Evolutionary conservation across 2,329 filamentous ascomycete species (phyloP), one percentile per base, ranked within the genome.

Genomic region (Penicillium sclerotiorum): DNA sequence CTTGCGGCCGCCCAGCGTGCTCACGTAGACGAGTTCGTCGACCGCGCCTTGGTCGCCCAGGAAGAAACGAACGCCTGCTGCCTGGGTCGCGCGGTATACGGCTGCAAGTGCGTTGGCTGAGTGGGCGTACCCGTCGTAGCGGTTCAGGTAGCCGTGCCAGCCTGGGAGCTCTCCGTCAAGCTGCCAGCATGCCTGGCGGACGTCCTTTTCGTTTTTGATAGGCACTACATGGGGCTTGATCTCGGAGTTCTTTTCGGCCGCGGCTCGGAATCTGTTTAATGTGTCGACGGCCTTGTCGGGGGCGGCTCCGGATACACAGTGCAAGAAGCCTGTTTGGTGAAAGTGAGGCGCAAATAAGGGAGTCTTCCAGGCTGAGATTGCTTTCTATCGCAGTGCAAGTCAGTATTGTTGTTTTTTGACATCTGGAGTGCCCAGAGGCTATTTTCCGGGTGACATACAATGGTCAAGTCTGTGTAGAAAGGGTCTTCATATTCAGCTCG

Each of bases 101-200:
- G 74, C 76, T 5, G 67, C 67, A 6, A 84, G 59, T 0, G 82
- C 76, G 49, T 83, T 75, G 0, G 73, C 75, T 0, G 81, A 77
- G 51, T 84, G 80, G 1, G 80, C 80, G 47, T 84, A 84, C 1
- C 82, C 81, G 9, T 78, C 81, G 5, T 79, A 74, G 3, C 69
- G 70, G 59, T 86, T 86, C 35, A 81, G 71, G 61, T 86, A 86
- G 7, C 83, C 83, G 21, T 71, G 74, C 78, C 81, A 86, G 1
- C 77, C 77, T 0, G 72, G 67, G 32, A 83, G 62, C 0, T 74
- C 68, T 0, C 80, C 79, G 5, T 71, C 65, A 36, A 76, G 78
- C 53, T 81, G 79, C 73, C 77, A 80, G 28, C 71, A 72, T 11
- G 65, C 65, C 13, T 72, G 62, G 8, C 66, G 68, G 36, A 81